Percentiles rank a stretch among this genome's conserved stretches.
phyloP scores from a whole-genome alignment of 306 rosid species.

The Cicer bijugum region DNA sequence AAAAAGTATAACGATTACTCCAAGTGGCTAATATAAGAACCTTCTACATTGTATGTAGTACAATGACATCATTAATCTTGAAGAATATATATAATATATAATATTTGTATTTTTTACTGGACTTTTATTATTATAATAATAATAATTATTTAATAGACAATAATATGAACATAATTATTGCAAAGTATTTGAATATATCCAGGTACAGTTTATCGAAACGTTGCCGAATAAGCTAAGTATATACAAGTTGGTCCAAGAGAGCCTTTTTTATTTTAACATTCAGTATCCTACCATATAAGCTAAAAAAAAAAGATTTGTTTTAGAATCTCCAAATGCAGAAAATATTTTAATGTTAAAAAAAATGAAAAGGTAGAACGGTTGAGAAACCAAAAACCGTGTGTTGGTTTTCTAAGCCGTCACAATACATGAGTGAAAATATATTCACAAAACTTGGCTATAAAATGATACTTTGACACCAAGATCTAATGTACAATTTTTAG shows the following conservation, averaged over 20 bases:
- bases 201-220: background rate
- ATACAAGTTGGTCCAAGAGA: background rate
- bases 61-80: no score
- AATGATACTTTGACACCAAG: background rate
- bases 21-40: no score
- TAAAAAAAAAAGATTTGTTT: background rate
- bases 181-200: background rate
- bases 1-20: background rate
- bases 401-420: background rate
- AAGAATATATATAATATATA: no score
- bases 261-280: background rate
- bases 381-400: background rate
- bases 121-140: no score
- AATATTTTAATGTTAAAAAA: background rate
- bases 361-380: background rate
- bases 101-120: no score
- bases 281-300: constrained; percentile 8
- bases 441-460: constrained; percentile 17
- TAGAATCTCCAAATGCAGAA: constrained; percentile 5
- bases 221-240: background rate
- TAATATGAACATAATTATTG: background rate
- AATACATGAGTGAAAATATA: background rate
- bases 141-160: no score
- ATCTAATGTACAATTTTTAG: background rate
- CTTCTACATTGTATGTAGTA: no score